These are phyloP conservation scores for Rhamnella rubrinervis DNA, from an alignment of 331 rosid genomes.

Conservation along the genomic window DNA sequence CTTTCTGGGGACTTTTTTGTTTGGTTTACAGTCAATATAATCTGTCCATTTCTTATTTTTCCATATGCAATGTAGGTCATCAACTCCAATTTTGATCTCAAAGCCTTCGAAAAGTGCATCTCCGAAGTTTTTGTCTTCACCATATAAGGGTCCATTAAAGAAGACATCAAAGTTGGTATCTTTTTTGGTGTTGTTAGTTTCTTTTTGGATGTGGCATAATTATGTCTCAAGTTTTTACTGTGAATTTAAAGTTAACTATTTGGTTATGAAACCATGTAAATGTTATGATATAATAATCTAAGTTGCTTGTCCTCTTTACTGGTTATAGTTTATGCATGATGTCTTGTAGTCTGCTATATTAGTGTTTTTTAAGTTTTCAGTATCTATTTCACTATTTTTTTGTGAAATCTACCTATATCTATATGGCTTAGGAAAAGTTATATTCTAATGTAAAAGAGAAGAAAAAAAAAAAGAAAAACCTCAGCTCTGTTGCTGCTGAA, in stretches of 20 bases:
- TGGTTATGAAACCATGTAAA: neutral
- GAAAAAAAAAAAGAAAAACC: too few relatives aligned
- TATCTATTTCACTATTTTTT: too few relatives aligned
- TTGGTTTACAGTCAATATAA: neutral
- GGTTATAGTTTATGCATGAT: neutral
- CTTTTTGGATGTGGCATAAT: neutral
- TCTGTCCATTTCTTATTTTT: neutral
- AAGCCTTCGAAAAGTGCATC: constrained; percentile 40
- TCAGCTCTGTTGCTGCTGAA: too few relatives aligned
- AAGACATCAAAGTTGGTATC: constrained; percentile 65
- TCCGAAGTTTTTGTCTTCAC: constrained; percentile 33
- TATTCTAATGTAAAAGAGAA: too few relatives aligned
- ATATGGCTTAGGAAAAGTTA: too few relatives aligned
- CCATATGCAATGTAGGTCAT: constrained; percentile 37
- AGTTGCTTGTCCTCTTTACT: neutral
- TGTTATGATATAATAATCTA: neutral
- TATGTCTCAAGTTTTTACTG: neutral
- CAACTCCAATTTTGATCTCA: constrained; percentile 37
- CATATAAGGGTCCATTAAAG: constrained; percentile 51
- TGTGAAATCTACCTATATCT: too few relatives aligned
- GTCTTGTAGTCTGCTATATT: too few relatives aligned
- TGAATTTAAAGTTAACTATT: too few relatives aligned
- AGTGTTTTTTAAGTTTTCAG: too few relatives aligned
- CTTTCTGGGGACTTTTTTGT: neutral
- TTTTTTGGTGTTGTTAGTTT: constrained; percentile 25